Conservation (phyloP, 129 eudicot genomes). For the Flaveria sonorensis region DNA sequence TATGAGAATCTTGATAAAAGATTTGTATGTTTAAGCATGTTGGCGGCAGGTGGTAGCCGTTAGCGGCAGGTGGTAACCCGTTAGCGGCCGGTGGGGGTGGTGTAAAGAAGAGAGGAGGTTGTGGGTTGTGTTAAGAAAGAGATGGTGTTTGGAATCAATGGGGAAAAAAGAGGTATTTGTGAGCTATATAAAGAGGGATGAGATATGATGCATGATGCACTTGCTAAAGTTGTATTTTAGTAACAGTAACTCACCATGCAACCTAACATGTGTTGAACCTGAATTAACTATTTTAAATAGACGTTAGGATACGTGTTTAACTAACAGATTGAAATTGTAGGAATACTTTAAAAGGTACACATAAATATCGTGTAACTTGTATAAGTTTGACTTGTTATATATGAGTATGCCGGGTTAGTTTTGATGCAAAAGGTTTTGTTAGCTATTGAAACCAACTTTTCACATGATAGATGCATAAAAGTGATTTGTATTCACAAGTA, state of each 20-base stretch:
- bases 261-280: slow-evolving; percentile 7
- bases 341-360: background rate
- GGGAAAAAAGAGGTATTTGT: slow-evolving; percentile 32
- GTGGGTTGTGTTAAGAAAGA: slow-evolving; percentile 24
- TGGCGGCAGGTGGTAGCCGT: background rate
- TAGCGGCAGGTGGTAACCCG: too few relatives aligned
- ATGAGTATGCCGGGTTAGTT: slow-evolving; percentile 16
- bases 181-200: slow-evolving; percentile 46
- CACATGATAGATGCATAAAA: slow-evolving; percentile 36
- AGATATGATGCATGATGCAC: slow-evolving; percentile 30
- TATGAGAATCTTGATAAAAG: slow-evolving; percentile 46
- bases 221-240: slow-evolving; percentile 19
- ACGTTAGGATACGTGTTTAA: background rate
- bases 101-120: slow-evolving; percentile 27
- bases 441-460: slow-evolving; percentile 36
- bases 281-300: background rate
- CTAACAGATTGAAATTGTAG: too few relatives aligned
- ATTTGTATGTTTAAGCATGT: slow-evolving; percentile 39
- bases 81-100: background rate
- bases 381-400: too few relatives aligned
- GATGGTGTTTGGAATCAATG: slow-evolving; percentile 39
- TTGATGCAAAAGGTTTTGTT: slow-evolving; percentile 29
- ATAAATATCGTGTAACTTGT: too few relatives aligned
- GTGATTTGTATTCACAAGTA: slow-evolving; percentile 36
- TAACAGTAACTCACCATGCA: slow-evolving; percentile 23